Conservation (phyloP, 2,329 filamentous ascomycete genomes). For the Fusarium anthophilum region DNA sequence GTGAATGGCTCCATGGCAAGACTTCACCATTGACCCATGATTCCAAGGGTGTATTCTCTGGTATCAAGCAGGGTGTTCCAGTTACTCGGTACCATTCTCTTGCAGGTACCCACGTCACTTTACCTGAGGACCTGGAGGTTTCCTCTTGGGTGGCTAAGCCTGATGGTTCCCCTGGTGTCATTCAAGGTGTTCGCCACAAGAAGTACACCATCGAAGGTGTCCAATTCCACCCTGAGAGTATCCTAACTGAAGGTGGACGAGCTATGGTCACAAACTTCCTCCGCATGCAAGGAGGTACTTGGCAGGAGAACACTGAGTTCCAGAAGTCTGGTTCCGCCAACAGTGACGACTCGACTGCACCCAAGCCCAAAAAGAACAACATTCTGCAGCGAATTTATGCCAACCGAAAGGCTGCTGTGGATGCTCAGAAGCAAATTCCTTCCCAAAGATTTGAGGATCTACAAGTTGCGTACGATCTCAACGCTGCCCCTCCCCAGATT, state of each 20-base stretch:
- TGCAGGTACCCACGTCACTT: slow-evolving; percentile 86
- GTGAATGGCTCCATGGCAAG: slow-evolving; percentile 97
- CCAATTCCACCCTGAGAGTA: slow-evolving; percentile 98
- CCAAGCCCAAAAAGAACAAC: slow-evolving; percentile 72
- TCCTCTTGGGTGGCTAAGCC: slow-evolving; percentile 87
- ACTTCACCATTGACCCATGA: slow-evolving; percentile 93
- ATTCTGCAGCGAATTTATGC: slow-evolving; percentile 93
- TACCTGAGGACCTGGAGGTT: slow-evolving; percentile 87
- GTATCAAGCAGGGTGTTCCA: slow-evolving; percentile 80
- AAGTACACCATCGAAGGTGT: slow-evolving; percentile 92
- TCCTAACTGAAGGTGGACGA: slow-evolving; percentile 88
- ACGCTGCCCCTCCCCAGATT: slow-evolving; percentile 84
- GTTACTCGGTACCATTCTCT: slow-evolving; percentile 97
- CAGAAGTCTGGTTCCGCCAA: slow-evolving; percentile 52
- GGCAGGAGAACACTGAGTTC: slow-evolving; percentile 79
- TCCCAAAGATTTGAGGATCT: slow-evolving; percentile 86
- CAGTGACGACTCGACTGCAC: slow-evolving; percentile 38
- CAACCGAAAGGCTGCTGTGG: slow-evolving; percentile 78
- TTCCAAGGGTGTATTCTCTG: slow-evolving; percentile 87
- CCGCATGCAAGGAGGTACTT: slow-evolving; percentile 86
- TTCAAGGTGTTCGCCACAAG: slow-evolving; percentile 97
- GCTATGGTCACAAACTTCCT: slow-evolving; percentile 94
- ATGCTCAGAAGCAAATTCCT: slow-evolving; percentile 83
- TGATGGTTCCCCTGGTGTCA: slow-evolving; percentile 83
- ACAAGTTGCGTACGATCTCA: slow-evolving; percentile 85